Evolutionary conservation across 1,139 yeast genomes (phyloP).

Genomic region (Candida tetrigidarum): DNA sequence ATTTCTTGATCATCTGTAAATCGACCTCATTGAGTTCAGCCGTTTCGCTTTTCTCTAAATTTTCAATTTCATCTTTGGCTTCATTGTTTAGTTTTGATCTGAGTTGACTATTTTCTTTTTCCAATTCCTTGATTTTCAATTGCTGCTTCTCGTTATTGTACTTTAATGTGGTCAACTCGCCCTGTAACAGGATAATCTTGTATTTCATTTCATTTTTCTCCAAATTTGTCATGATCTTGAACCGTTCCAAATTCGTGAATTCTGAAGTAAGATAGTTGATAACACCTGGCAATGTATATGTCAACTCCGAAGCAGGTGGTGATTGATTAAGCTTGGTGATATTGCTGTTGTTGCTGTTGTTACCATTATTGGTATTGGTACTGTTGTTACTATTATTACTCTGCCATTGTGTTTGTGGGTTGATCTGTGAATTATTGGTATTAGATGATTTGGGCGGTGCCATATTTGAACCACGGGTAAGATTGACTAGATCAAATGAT

Average conservation of each 20-base stretch:
- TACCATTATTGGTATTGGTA: constrained; percentile 17
- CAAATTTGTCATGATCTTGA: constrained; percentile 57
- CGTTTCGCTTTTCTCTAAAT: background rate
- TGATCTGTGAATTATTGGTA: constrained; percentile 4
- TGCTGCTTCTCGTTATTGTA: constrained; percentile 41
- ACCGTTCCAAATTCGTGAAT: constrained; percentile 61
- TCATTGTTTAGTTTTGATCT: constrained; percentile 14
- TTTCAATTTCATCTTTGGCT: background rate
- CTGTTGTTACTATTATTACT: constrained; percentile 17
- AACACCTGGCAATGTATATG: constrained; percentile 65
- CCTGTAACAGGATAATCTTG: constrained; percentile 56
- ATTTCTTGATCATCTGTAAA: constrained; percentile 39
- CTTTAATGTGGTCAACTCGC: constrained; percentile 53
- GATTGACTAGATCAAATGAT: background rate
- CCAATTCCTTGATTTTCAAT: constrained; percentile 32
- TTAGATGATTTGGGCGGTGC: constrained; percentile 13
- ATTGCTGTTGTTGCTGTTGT: constrained; percentile 18
- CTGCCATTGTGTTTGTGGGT: constrained; percentile 18
- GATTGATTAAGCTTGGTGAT: constrained; percentile 14
- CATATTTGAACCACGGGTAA: constrained; percentile 5
- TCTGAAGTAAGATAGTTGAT: constrained; percentile 64
- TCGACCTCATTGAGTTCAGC: constrained; percentile 40
- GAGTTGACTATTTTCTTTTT: constrained; percentile 24
- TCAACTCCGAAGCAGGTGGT: constrained; percentile 18
- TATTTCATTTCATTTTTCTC: constrained; percentile 62